Percentiles rank a stretch among this genome's conserved stretches.
phyloP scores from a whole-genome alignment of 208 protist genomes.

The Crithidia brevicula region DNA sequence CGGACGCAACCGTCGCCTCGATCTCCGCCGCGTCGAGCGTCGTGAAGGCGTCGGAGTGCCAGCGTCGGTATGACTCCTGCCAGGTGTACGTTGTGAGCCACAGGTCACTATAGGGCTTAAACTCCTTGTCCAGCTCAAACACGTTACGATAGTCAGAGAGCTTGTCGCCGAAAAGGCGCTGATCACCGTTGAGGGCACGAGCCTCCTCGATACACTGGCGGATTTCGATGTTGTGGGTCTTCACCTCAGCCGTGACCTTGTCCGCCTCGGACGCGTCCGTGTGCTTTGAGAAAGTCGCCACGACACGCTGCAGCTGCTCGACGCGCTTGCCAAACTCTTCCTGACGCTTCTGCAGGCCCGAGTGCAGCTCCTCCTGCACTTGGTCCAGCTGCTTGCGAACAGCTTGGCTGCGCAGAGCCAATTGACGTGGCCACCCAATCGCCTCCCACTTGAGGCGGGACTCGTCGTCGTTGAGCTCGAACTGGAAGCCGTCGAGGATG shows the following conservation, averaged over 20 bases:
- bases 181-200: slow-evolving; percentile 94
- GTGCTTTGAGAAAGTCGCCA: slow-evolving; percentile 94
- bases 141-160: slow-evolving; percentile 96
- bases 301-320: slow-evolving; percentile 90
- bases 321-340: slow-evolving; percentile 95
- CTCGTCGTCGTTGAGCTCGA: slow-evolving; percentile 93
- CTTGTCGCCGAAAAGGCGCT: slow-evolving; percentile 95
- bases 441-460: slow-evolving; percentile 94
- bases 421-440: slow-evolving; percentile 93
- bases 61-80: slow-evolving; percentile 93
- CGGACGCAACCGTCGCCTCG: slow-evolving; percentile 80
- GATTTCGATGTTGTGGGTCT: slow-evolving; percentile 94
- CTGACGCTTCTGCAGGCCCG: slow-evolving; percentile 90
- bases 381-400: slow-evolving; percentile 91
- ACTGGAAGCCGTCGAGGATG: slow-evolving; percentile 95
- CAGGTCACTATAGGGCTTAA: slow-evolving; percentile 96
- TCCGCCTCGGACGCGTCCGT: slow-evolving; percentile 90
- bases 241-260: slow-evolving; percentile 95
- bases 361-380: slow-evolving; percentile 92
- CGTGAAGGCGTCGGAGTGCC: slow-evolving; percentile 94
- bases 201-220: slow-evolving; percentile 92
- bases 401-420: slow-evolving; percentile 74
- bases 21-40: slow-evolving; percentile 95
- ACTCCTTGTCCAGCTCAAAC: slow-evolving; percentile 94
- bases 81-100: slow-evolving; percentile 96